phyloP scores from a whole-genome alignment of 2,329 filamentous ascomycete genomes.

The Dactylellina sp. region DNA sequence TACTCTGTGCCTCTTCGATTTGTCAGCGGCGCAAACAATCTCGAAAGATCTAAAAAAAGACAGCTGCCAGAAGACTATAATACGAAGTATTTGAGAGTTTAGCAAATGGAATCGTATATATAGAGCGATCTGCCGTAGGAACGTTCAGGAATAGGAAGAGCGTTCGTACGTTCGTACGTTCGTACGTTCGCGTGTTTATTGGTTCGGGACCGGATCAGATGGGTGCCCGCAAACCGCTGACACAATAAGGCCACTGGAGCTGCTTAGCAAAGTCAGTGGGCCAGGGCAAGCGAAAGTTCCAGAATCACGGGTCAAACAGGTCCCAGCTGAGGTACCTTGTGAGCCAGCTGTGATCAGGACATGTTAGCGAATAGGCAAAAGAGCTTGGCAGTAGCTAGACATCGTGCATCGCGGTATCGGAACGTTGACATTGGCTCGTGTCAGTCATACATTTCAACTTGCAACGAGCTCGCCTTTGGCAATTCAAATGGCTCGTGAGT shows the following conservation, averaged over 20 bases:
- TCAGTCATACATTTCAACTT: not conserved
- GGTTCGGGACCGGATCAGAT: conserved; percentile 44
- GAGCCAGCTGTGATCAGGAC: not conserved
- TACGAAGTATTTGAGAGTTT: conserved; percentile 2
- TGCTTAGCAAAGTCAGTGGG: conserved; percentile 29
- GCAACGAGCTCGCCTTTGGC: not conserved
- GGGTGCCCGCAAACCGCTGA: conserved; percentile 30
- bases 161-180: too few relatives aligned
- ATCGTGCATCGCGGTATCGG: not conserved
- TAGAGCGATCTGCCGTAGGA: not conserved
- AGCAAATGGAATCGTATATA: conserved; percentile 8
- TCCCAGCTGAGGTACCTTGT: not conserved
- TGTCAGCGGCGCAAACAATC: conserved; percentile 42
- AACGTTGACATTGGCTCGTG: not conserved
- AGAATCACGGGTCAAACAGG: conserved; percentile 35
- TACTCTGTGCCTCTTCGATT: conserved; percentile 22
- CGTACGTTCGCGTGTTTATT: conserved; percentile 30
- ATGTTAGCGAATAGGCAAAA: not conserved
- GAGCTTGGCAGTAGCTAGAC: too few relatives aligned
- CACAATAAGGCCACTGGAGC: conserved; percentile 17
- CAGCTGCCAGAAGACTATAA: conserved; percentile 1
- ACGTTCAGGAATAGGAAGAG: conserved; percentile 6
- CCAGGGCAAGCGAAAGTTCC: conserved; percentile 42
- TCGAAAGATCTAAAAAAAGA: conserved; percentile 39
- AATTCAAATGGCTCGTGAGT: not conserved